Percentiles rank a stretch among this genome's conserved stretches.
Evolutionary conservation across 441 rosid genomes (phyloP).

Genomic region (Corymbia citriodora): DNA sequence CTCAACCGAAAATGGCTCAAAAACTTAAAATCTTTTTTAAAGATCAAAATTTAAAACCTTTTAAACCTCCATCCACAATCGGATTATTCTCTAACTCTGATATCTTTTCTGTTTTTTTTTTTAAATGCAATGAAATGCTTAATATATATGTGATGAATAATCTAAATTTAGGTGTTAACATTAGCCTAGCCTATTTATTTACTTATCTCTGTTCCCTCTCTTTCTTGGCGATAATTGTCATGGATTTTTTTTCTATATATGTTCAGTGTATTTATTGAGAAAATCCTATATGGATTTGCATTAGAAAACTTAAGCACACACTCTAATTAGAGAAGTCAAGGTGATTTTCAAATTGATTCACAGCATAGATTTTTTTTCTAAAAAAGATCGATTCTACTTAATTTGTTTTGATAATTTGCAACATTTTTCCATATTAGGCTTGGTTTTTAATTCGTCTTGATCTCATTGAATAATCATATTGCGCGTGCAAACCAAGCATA

Average conservation of each 20-base stretch:
- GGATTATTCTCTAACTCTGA: too few species aligned
- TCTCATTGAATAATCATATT: background rate
- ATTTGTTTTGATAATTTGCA: background rate
- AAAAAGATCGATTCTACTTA: background rate
- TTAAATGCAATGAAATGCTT: too few species aligned
- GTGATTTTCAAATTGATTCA: background rate
- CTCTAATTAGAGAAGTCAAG: background rate
- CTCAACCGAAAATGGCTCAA: too few species aligned
- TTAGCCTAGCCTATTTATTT: background rate
- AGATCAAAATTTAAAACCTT: too few species aligned
- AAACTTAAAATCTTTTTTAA: too few species aligned
- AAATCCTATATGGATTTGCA: background rate
- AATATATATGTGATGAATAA: too few species aligned
- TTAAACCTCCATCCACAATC: too few species aligned
- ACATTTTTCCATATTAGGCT: background rate
- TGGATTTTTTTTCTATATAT: background rate
- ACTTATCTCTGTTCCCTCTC: background rate
- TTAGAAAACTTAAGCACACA: background rate
- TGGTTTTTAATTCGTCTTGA: background rate
- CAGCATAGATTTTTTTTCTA: background rate
- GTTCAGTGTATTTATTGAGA: background rate
- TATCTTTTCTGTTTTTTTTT: too few species aligned
- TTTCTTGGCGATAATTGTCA: background rate
- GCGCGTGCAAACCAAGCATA: background rate
- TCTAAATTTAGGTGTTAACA: too few species aligned